Evolutionary conservation across 306 rosid species (phyloP), one percentile per base, ranked within the genome.

Genomic region (Rosa multiflora): DNA sequence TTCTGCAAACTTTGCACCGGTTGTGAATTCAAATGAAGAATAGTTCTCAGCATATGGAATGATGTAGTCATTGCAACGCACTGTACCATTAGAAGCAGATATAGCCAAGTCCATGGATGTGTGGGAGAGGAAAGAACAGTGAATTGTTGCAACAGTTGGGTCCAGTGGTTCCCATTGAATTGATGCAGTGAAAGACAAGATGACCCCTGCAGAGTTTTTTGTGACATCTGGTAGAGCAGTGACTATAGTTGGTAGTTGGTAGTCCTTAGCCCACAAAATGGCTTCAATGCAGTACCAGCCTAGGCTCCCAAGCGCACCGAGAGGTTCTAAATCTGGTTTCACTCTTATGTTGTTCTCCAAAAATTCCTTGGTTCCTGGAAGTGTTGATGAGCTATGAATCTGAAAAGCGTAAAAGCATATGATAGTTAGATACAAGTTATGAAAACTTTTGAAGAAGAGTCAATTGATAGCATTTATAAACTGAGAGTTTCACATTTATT

Each of bases 261-360:
- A 88, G 83, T 80, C 78, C 74, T 81, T 91, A 26, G 93, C 95
- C 97, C 93, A 93, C 82, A 93, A 76, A 83, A 83, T 73, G 72
- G 93, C 97, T 75, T 87, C 87, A 40, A 93, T 86, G 83, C 93
- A 88, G 85, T 93, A 91, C 98, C 98, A 93, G 11, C 79, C 97
- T 20, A 83, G 15, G 91, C 72, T 91, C 69, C 98, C 93, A 62
- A 93, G 85, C 5, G 86, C 97, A 71, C 98, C 98, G 13, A 93
- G 91, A 40, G 80, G 85, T 76, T 93, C 91, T 72, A 91, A 73
- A 67, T 91, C 93, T 46, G 93, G 84, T 59, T 88, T 87, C 9
- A 88, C 91, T 80, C 98, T 85, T 46, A 93, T 86, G 82, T 88
- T 74, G 79, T 52, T 87, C 79, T 86, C 88, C 1, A 88, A 62